Evolutionary conservation across 352 stramenopile species (phyloP), one percentile per base, ranked within the genome.

Genomic region (Globisporangium lucens): DNA sequence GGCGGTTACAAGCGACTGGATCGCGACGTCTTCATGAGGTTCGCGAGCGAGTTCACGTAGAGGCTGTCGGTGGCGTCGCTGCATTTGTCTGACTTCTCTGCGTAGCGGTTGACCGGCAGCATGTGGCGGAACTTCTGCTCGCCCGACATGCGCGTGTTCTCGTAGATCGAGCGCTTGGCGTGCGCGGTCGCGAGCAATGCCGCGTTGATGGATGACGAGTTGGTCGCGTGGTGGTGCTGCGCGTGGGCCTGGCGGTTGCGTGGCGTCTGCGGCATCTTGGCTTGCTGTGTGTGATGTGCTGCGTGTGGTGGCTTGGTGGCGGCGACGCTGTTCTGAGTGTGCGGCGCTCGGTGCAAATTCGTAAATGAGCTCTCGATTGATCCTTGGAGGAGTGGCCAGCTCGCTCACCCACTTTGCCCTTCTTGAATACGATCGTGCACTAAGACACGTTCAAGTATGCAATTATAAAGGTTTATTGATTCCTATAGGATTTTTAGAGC

Each of bases 61-160:
- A 69, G 71, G 46, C 36, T 65, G 65, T 89, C 78, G 59, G 69
- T 73, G 30, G 75, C 69, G 62, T 89, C 80, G 46, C 72, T 79
- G 61, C 75, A 85, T 57, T 63, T 63, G 71, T 85, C 80, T 9
- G 60, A 69, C 27, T 63, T 56, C 67, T 89, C 80, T 9, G 73
- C 78, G 4, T 41, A 47, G 20, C 24, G 27, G 67, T 89, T 61
- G 27, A 75, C 82, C 29, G 78, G 75, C 59, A 89, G 72, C 68
- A 77, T 72, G 52, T 76, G 71, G 55, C 67, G 70, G 59, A 63
- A 75, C 49, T 76, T 71, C 59, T 87, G 72, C 72, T 89, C 78
- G 67, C 78, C 78, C 35, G 78, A 87, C 61, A 87, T 76, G 61
- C 80, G 76, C 67, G 75, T 82, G 61, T 69, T 75, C 30, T 82